A percentile compares a stretch with the other conserved stretches of the same genome.
phyloP scores from a whole-genome alignment of 257 asterid genomes.

The Lantana camara region DNA sequence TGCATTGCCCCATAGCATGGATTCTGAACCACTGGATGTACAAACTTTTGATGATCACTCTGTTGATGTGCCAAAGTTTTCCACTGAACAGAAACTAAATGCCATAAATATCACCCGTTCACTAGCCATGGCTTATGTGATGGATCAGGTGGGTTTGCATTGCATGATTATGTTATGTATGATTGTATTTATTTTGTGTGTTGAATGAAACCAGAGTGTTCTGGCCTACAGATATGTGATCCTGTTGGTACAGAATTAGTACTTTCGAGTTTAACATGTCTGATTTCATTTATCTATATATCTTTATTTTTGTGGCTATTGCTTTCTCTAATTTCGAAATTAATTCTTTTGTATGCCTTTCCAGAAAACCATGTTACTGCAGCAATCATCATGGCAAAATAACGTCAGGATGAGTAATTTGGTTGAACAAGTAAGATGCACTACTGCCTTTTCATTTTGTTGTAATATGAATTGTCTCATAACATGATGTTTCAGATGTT shows the following conservation, averaged over 20 bases:
- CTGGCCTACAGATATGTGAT: neutral
- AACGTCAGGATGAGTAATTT: slow-evolving; percentile 87
- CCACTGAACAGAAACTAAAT: slow-evolving; percentile 68
- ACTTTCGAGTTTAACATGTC: neutral
- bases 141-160: slow-evolving; percentile 81
- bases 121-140: slow-evolving; percentile 86
- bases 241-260: slow-evolving; percentile 15
- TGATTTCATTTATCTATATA: slow-evolving; percentile 18
- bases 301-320: slow-evolving; percentile 22
- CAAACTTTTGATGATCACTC: slow-evolving; percentile 46
- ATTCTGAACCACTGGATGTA: slow-evolving; percentile 46
- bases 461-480: slow-evolving; percentile 12
- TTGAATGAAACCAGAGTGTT: slow-evolving; percentile 4
- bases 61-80: slow-evolving; percentile 45
- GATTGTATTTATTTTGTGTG: neutral
- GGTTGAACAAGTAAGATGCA: slow-evolving; percentile 90
- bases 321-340: neutral
- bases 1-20: slow-evolving; percentile 40
- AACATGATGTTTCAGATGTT: slow-evolving; percentile 18
- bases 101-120: slow-evolving; percentile 80
- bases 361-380: slow-evolving; percentile 90
- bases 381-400: slow-evolving; percentile 95
- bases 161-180: neutral
- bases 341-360: slow-evolving; percentile 28
- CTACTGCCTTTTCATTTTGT: slow-evolving; percentile 25